Conservation (phyloP, 2,329 filamentous ascomycete genomes). For the Dryadomyces sulphureus region DNA sequence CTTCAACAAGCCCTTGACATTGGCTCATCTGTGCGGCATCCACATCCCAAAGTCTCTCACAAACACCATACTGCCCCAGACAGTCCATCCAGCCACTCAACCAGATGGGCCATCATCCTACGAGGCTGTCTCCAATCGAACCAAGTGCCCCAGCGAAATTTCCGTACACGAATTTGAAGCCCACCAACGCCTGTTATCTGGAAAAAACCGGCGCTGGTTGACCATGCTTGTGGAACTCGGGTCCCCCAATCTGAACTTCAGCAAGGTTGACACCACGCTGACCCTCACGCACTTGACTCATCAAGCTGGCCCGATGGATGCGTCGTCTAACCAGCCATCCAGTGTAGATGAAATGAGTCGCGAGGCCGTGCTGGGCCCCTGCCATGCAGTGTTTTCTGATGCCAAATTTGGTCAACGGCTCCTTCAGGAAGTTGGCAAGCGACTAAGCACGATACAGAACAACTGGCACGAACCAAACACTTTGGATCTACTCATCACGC, state of each 20-base stretch:
- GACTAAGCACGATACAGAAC: conserved; percentile 27
- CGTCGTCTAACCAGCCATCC: too few relatives aligned
- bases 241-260: conserved; percentile 43
- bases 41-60: conserved; percentile 16
- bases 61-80: conserved; percentile 19
- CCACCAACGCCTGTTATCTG: conserved; percentile 31
- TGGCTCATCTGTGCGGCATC: conserved; percentile 29
- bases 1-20: conserved; percentile 18
- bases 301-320: conserved; percentile 38
- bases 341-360: background rate
- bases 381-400: conserved; percentile 37
- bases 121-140: conserved; percentile 33
- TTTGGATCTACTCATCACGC: conserved; percentile 42
- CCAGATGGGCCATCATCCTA: conserved; percentile 35
- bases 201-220: conserved; percentile 31
- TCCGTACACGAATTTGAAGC: conserved; percentile 37
- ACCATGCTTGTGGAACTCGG: conserved; percentile 29
- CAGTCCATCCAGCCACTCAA: conserved; percentile 15
- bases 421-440: conserved; percentile 26
- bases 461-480: conserved; percentile 45
- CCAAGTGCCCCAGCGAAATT: conserved; percentile 28
- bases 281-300: conserved; percentile 36
- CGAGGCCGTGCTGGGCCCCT: conserved; percentile 22
- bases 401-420: conserved; percentile 31
- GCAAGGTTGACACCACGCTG: conserved; percentile 30